Base-by-base conservation (phyloP, 257 asterid species). In the Paraleonurus japonicus region DNA sequence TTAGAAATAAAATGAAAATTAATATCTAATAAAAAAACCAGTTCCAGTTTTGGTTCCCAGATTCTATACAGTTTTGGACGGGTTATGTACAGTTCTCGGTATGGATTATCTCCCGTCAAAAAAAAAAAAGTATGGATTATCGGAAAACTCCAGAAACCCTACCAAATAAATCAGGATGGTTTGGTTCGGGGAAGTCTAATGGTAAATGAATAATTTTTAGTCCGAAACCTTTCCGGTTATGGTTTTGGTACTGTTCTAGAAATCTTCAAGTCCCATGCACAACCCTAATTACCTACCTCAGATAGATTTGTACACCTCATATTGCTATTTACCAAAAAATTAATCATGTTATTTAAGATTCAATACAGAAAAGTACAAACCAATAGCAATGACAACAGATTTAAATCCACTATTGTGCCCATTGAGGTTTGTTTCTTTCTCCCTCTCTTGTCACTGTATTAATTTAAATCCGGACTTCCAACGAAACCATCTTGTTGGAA, bases 301-400 rank as follows among this genome's bases (percentile, higher is more conserved):
- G 30, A 24, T 47, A 41, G 10, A 67, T 37, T 28, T 59, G 59
- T 10, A 39, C 79, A 57, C 24, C 39, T 35, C 48, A 53, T 3
- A 26, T 16, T 51, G 66, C 69, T 43, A 26, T 47, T 26, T 10
- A 70, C 4, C 48, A n/a, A 26, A 51, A 72, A 72, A 39, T 41
- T 33, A 17, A 60, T 71, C 23, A 15, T 28, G 53, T 19, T 30
- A 64, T 64, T 55, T 55, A 65, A 39, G 61, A 74, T 53, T 53
- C 43, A 7, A 39, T 15, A 47, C 10, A 1, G 17, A 53, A 28
- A 32, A 8, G 1, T 37, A 33, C 20, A 72, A 61, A 19, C 37
- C 51, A 23, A 64, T 12, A 62, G 58, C 58, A 51, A 37, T 6
- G 45, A 11, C 59, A 16, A 53, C 24, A 54, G 4, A 30, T 71